These are phyloP conservation scores for Tylopilus vinaceipallidus DNA, from an alignment of 768 basidiomycete species.

Conservation along the genomic window DNA sequence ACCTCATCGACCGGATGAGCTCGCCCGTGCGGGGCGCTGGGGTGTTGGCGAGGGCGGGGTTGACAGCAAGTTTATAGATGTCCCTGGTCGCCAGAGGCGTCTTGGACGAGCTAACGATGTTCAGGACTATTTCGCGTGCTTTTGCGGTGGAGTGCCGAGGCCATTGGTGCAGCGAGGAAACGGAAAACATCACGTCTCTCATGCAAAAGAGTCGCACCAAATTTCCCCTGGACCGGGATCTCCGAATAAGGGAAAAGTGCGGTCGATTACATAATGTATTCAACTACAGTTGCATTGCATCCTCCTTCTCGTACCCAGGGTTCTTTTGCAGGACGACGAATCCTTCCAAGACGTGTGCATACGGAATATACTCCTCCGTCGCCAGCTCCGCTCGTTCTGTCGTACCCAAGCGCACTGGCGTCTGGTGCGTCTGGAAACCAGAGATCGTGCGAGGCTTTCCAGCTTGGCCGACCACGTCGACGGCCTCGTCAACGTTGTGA, in stretches of 20 bases:
- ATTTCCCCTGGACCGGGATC: too few species aligned
- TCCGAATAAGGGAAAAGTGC: too few species aligned
- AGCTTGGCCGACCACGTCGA: constrained; percentile 96
- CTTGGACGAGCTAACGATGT: constrained; percentile 21
- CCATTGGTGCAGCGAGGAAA: constrained; percentile 22
- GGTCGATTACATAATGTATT: too few species aligned
- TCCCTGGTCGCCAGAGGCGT: constrained; percentile 27
- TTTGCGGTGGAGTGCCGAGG: constrained; percentile 23
- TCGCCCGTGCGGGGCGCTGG: constrained; percentile 43
- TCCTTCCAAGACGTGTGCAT: constrained; percentile 86
- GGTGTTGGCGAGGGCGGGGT: constrained; percentile 13
- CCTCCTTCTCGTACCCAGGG: constrained; percentile 84
- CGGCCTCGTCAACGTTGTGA: constrained; percentile 52
- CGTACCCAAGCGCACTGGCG: constrained; percentile 92
- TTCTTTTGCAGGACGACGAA: constrained; percentile 92
- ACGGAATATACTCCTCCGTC: constrained; percentile 95
- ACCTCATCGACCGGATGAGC: constrained; percentile 56
- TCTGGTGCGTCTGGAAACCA: constrained; percentile 97
- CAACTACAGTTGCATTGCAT: constrained; percentile 75
- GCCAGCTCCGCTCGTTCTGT: constrained; percentile 94
- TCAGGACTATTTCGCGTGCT: constrained; percentile 22
- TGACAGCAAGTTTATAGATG: constrained; percentile 23
- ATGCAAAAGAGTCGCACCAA: too few species aligned
- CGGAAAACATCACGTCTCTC: too few species aligned
- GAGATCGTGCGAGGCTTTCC: constrained; percentile 96